Percentiles rank a stretch among this genome's conserved stretches.
These are phyloP conservation scores for Annulohypoxylon bovei DNA, from an alignment of 495 filamentous ascomycete genomes.

Conservation along the genomic window DNA sequence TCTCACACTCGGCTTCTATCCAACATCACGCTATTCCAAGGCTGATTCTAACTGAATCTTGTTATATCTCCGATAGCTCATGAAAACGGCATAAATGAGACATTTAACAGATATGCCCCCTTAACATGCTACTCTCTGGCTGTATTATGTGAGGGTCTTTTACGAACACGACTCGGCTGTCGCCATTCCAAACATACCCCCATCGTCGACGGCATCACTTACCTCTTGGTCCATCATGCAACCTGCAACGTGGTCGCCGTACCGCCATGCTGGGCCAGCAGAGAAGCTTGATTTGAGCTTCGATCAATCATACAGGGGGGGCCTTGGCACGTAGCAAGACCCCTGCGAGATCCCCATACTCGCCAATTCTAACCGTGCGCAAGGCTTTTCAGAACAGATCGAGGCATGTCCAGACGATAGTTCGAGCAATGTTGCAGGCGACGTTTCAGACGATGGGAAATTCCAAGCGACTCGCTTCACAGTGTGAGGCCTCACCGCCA, in stretches of 20 bases:
- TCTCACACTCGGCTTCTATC: not conserved
- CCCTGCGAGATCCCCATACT: slow-evolving; percentile 22
- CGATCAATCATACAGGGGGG: slow-evolving; percentile 21
- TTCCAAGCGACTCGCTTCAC: slow-evolving; percentile 21
- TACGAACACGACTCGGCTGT: slow-evolving; percentile 5
- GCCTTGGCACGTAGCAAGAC: slow-evolving; percentile 38
- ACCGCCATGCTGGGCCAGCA: slow-evolving; percentile 15
- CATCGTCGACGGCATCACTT: slow-evolving; percentile 10
- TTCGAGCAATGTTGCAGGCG: slow-evolving; percentile 23
- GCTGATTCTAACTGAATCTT: not conserved
- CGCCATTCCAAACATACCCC: slow-evolving; percentile 11
- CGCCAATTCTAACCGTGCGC: slow-evolving; percentile 18
- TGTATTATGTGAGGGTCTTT: not conserved
- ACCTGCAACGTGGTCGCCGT: slow-evolving; percentile 20
- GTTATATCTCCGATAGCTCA: not conserved
- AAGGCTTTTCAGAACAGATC: slow-evolving; percentile 10
- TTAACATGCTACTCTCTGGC: not conserved
- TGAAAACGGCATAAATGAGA: slow-evolving; percentile 7
- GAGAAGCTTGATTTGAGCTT: not conserved
- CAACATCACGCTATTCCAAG: not conserved
- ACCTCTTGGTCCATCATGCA: slow-evolving; percentile 26
- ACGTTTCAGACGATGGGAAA: slow-evolving; percentile 35
- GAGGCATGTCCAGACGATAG: slow-evolving; percentile 36
- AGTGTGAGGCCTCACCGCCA: slow-evolving; percentile 23
- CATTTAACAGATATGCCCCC: not conserved